Conservation (phyloP, 2,329 filamentous ascomycete genomes). For the Escovopsis sp. region DNA sequence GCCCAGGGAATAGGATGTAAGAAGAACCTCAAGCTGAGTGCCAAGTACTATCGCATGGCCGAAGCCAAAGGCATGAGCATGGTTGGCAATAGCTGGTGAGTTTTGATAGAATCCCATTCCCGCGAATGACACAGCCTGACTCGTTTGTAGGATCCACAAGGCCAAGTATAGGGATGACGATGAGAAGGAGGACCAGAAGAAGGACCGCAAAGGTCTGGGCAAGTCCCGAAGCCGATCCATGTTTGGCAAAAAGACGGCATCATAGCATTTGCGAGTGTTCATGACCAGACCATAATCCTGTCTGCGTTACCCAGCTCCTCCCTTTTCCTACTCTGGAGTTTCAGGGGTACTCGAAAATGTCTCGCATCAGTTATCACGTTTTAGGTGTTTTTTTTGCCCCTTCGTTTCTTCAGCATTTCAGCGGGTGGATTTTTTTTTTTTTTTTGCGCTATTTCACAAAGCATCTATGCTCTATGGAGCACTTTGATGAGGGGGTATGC, state of each 20-base stretch:
- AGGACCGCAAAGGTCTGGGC: constrained; percentile 47
- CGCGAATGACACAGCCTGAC: neutral
- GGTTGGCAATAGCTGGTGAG: constrained; percentile 96
- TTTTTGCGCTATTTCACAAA: constrained; percentile 2
- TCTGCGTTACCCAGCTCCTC: neutral
- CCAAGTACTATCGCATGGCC: constrained; percentile 77
- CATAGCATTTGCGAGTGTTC: constrained; percentile 12
- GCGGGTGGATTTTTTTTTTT: constrained; percentile 6
- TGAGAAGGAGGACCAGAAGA: constrained; percentile 27
- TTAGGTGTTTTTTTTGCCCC: neutral
- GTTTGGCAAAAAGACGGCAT: constrained; percentile 38
- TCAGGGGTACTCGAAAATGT: constrained; percentile 10
- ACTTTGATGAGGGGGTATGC: neutral
- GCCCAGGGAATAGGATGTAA: constrained; percentile 86
- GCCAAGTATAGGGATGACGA: constrained; percentile 68
- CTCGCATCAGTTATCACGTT: constrained; percentile 6
- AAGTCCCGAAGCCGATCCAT: constrained; percentile 65
- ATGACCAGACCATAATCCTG: constrained; percentile 13
- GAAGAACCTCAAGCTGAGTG: constrained; percentile 91
- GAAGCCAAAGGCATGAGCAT: constrained; percentile 92
- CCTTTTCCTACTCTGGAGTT: constrained; percentile 19
- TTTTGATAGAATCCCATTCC: constrained; percentile 10
- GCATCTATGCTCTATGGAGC: neutral
- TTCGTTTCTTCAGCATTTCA: constrained; percentile 7
- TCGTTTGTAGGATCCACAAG: constrained; percentile 71